phyloP scores from a whole-genome alignment of 352 stramenopile genomes.

The Phytopythium oedochilum region DNA sequence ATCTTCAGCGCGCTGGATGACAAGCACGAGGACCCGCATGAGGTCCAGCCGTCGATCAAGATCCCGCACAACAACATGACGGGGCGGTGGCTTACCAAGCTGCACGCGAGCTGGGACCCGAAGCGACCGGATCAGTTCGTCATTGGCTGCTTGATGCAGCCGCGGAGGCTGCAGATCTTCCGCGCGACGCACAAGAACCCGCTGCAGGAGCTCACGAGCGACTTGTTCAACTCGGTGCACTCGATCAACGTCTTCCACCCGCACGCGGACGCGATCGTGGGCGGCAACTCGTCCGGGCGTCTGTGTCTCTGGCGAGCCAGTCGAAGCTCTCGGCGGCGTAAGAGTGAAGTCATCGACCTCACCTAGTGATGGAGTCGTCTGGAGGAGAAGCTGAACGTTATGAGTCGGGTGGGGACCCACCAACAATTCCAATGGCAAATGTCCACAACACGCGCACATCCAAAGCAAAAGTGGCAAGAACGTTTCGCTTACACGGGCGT shows the following conservation, averaged over 20 bases:
- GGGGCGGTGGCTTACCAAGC: conserved; percentile 84
- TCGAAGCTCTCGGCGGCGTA: conserved; percentile 1
- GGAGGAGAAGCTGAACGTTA: background rate
- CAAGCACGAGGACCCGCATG: conserved; percentile 16
- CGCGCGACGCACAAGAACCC: conserved; percentile 53
- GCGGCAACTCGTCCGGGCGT: conserved; percentile 74
- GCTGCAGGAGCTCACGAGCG: conserved; percentile 62
- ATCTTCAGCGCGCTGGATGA: conserved; percentile 50
- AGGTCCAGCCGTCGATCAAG: conserved; percentile 24
- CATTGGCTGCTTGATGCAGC: conserved; percentile 79
- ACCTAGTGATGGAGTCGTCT: background rate
- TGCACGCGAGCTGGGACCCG: conserved; percentile 77
- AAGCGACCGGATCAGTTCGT: conserved; percentile 74
- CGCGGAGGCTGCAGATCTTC: conserved; percentile 82
- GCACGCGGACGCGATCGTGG: conserved; percentile 54
- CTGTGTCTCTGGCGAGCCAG: conserved; percentile 51
- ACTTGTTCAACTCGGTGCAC: conserved; percentile 76
- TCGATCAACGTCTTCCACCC: conserved; percentile 88
- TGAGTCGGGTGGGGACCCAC: background rate
- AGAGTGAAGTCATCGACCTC: conserved; percentile 6
- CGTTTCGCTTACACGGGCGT: conserved; percentile 7
- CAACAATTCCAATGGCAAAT: background rate
- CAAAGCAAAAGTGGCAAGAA: background rate
- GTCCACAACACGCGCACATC: background rate
- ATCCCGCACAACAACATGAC: conserved; percentile 87